Base-by-base conservation (phyloP, 1,284 basidiomycete species). In the Trametes hirsuta region DNA sequence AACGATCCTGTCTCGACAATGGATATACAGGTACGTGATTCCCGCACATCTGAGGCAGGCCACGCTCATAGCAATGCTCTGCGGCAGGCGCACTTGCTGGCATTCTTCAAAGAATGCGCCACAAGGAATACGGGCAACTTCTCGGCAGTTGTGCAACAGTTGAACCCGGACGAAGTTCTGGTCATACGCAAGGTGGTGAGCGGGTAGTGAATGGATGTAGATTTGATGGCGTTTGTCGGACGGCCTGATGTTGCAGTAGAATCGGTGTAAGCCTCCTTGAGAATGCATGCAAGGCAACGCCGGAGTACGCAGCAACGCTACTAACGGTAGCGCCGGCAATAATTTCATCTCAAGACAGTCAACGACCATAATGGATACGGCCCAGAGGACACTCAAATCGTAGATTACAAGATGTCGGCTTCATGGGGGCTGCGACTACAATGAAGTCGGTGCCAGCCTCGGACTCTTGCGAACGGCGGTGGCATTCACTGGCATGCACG, bases 1-100 rank as follows among this genome's bases (percentile, higher is more conserved):
- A 85, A 85, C 50, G 96, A 98, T 75, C 88, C 93, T 1, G 82
- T 97, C 55, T 94, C 91, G 41, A 87, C 89, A 67, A 90, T 98
- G 73, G 93, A 98, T 69, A 86, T 97, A 78, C 87, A 87, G 76
- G 94, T 94, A 62, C 66, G 85, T 76, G 14, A 34, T 48, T 45
- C 12, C 10, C n/a, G 35, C 30, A 49, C 42, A 4, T 30, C 24
- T 67, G 42, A 11, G 9, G 30, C 49, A 72, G 66, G 34, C 34
- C 21, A 37, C 6, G 39, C 36, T 40, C 36, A 37, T 15, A 36
- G 44, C 18, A 24, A 15, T 47, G 1, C 18, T 9, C 21, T 18
- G 10, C 14, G 12, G 14, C 44, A 49, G 91, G 81, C 79, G 2
- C 87, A 93, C 69, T 75, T 94, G 25, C 63, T 86, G 10, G 71